Percentiles rank a stretch among this genome's conserved stretches.
These are phyloP conservation scores for Babesia ovis DNA, from an alignment of 169 alveolate species.

Conservation along the genomic window DNA sequence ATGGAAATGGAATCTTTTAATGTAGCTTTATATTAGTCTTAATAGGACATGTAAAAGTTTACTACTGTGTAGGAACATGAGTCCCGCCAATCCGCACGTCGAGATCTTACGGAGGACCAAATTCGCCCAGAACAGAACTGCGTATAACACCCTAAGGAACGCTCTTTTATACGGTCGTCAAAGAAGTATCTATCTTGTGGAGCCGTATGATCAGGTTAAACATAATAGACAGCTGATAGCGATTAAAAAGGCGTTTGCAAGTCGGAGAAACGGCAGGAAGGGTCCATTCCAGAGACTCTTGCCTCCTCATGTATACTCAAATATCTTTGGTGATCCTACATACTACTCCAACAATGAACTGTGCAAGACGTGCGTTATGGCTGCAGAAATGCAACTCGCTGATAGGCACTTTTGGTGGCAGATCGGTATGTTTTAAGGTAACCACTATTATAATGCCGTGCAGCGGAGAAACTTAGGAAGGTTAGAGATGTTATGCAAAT, in stretches of 20 bases:
- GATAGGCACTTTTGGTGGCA: slow-evolving; percentile 61
- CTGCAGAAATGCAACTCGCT: slow-evolving; percentile 24
- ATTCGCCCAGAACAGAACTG: slow-evolving; percentile 61
- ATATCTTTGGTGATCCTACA: slow-evolving; percentile 56
- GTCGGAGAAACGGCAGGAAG: slow-evolving; percentile 17
- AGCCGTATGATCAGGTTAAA: slow-evolving; percentile 3
- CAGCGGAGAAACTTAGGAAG: slow-evolving; percentile 64
- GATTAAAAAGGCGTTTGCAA: slow-evolving; percentile 27
- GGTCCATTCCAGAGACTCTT: slow-evolving; percentile 53
- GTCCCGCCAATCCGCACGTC: slow-evolving; percentile 8
- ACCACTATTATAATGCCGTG: not conserved
- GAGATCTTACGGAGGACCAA: slow-evolving; percentile 33
- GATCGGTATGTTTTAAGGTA: slow-evolving; percentile 29
- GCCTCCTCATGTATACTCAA: slow-evolving; percentile 56
- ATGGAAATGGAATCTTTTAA: too few relatives aligned
- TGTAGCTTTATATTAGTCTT: too few relatives aligned
- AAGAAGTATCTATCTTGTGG: slow-evolving; percentile 34
- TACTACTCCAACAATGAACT: slow-evolving; percentile 52
- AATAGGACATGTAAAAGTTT: too few relatives aligned
- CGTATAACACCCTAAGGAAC: slow-evolving; percentile 38
- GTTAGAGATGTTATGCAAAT: slow-evolving; percentile 61
- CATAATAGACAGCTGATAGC: slow-evolving; percentile 27
- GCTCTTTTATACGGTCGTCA: slow-evolving; percentile 5
- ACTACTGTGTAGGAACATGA: slow-evolving; percentile 4
- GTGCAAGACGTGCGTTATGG: slow-evolving; percentile 17